Evolutionary conservation across 163 green algal genomes (phyloP).

Genomic region (Scenedesmus sp.): DNA sequence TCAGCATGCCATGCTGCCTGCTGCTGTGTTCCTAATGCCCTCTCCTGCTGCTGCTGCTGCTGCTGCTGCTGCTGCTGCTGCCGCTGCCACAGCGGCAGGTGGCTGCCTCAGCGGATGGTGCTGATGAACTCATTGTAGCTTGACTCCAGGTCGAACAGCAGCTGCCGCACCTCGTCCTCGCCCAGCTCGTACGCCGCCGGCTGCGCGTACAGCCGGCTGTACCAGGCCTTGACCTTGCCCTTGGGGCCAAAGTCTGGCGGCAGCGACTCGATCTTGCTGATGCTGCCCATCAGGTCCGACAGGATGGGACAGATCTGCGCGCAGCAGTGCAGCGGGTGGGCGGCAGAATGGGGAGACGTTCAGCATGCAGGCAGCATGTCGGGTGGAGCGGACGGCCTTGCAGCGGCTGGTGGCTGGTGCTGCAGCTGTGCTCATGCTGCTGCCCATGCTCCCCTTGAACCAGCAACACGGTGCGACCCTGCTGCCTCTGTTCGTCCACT

Average conservation of each 20-base stretch:
- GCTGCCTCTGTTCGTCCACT: too few species aligned
- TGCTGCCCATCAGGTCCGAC: constrained; percentile 80
- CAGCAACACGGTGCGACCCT: too few species aligned
- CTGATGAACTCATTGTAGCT: constrained; percentile 89
- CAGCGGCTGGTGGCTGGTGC: not conserved
- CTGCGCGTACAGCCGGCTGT: constrained; percentile 88
- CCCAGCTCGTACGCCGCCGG: constrained; percentile 88
- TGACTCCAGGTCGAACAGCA: constrained; percentile 95
- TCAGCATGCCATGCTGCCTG: too few species aligned
- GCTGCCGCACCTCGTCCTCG: constrained; percentile 90
- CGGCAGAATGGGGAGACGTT: too few species aligned
- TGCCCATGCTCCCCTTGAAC: not conserved
- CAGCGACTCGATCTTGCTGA: constrained; percentile 88
- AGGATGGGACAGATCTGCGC: constrained; percentile 86
- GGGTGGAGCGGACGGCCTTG: too few species aligned
- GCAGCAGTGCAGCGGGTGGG: not conserved
- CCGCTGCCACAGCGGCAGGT: not conserved
- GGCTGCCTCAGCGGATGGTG: not conserved
- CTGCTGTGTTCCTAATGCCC: too few species aligned
- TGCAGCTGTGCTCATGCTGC: not conserved
- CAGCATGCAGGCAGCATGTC: not conserved
- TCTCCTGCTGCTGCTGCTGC: too few species aligned
- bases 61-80: not conserved
- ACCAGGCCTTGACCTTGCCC: constrained; percentile 82
- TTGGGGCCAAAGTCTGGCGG: constrained; percentile 86